Base-by-base conservation (phyloP, 768 basidiomycete species). In the Calocera cornea region DNA sequence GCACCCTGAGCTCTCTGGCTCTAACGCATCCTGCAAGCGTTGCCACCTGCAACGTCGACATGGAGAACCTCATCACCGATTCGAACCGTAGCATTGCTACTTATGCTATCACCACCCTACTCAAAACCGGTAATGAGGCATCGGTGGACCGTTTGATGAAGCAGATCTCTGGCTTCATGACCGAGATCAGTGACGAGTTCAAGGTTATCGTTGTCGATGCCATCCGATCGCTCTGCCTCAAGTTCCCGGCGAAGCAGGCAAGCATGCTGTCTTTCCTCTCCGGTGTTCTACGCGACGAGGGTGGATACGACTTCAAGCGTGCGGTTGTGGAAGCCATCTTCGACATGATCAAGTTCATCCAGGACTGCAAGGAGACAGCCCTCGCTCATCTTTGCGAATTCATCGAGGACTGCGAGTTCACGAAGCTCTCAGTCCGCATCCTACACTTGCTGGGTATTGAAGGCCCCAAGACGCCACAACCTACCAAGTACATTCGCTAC, bases 341-440 rank as follows among this genome's bases (percentile, higher is more conserved):
- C 75, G 97, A 99, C 77, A 99, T 99, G 97, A 92, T 99, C 83
- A 97, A 95, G 75, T 98, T 86, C 79, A 97, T 99, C 73, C 80
- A 81, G 50, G 95, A 97, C 65, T 91, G 89, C 79, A 95, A 97
- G 79, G 97, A 99, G 76, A 90, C 97, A 73, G 97, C 97, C 0
- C 84, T 99, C 50, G 95, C 95, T 22, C 93, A 99, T 74, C 84
- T 99, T 24, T 99, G 97, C 81, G 97, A 99, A 76, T 99, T 99
- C 76, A 99, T 99, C 75, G 97, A 99, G 78, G 97, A 99, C 75
- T 99, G 97, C 83, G 97, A 99, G 76, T 99, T 98, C 75, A 97
- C 95, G 34, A 99, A 98, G 78, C 86, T 99, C 64, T 97, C 94
- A 34, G 97, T 99, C 70, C 90, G 95, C 60, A 92, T 99, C 72